Percentiles rank a stretch among this genome's conserved stretches.
These are phyloP conservation scores for Phytophthora sp. DNA, from an alignment of 352 stramenopile genomes.

Conservation along the genomic window DNA sequence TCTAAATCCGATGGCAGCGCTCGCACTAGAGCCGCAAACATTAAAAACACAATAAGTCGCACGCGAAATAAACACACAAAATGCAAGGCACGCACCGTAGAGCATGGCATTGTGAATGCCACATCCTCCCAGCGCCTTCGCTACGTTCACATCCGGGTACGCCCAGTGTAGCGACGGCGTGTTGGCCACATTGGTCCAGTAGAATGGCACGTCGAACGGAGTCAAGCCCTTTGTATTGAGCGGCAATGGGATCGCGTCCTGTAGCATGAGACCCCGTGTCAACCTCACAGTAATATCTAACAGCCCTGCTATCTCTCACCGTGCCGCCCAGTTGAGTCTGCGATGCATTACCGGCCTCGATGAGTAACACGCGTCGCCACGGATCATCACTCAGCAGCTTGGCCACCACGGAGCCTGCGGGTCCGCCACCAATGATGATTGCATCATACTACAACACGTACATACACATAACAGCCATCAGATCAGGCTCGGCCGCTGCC, in stretches of 20 bases:
- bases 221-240: constrained; percentile 60
- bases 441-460: constrained; percentile 55
- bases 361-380: constrained; percentile 66
- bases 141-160: constrained; percentile 83
- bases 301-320: constrained; percentile 22
- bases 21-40: constrained; percentile 46
- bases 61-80: too few relatives aligned
- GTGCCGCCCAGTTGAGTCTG: constrained; percentile 61
- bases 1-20: constrained; percentile 75
- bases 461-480: not conserved
- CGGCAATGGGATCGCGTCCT: constrained; percentile 47
- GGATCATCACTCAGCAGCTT: constrained; percentile 60
- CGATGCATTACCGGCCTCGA: constrained; percentile 66
- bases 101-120: constrained; percentile 94
- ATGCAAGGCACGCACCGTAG: constrained; percentile 53
- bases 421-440: constrained; percentile 69
- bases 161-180: constrained; percentile 70
- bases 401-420: constrained; percentile 60
- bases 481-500: too few relatives aligned
- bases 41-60: not conserved
- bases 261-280: constrained; percentile 4
- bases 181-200: constrained; percentile 87
- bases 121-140: constrained; percentile 85
- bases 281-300: too few relatives aligned
- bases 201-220: constrained; percentile 84